A percentile compares a stretch with the other conserved stretches of the same genome.
phyloP scores from a whole-genome alignment of 306 rosid species.

The Pachyrhizus erosus region DNA sequence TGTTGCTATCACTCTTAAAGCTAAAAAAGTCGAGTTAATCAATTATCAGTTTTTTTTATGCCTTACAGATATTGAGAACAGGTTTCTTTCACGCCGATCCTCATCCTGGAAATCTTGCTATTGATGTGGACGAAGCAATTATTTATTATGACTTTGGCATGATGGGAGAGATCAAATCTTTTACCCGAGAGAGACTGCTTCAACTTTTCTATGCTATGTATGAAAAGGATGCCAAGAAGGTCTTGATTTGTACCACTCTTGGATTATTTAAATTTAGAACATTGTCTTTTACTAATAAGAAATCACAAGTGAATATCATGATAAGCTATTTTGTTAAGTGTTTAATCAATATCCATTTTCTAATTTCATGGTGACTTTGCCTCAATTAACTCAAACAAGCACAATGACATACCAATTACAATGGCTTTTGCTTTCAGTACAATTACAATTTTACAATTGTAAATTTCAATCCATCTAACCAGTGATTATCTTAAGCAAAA shows the following conservation, averaged over 20 bases:
- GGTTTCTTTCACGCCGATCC: constrained; percentile 97
- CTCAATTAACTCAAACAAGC: not conserved
- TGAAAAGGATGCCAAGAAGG: constrained; percentile 92
- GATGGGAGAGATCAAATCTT: constrained; percentile 92
- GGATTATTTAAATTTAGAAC: not conserved
- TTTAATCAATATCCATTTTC: not conserved
- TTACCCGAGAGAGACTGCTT: constrained; percentile 84
- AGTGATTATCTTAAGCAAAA: not conserved
- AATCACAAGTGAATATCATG: not conserved
- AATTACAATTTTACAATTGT: too few relatives aligned
- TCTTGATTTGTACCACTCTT: constrained; percentile 28
- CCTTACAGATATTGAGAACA: constrained; percentile 72
- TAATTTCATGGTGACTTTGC: not conserved
- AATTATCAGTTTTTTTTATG: not conserved
- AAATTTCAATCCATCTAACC: too few relatives aligned
- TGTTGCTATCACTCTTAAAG: not conserved
- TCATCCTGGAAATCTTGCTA: constrained; percentile 89
- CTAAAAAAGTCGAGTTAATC: not conserved
- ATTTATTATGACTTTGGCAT: constrained; percentile 92
- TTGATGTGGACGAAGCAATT: constrained; percentile 77
- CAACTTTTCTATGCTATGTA: constrained; percentile 82
- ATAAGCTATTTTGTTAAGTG: not conserved
- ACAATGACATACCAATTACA: not conserved
- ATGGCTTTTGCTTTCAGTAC: too few relatives aligned
- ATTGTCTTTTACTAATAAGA: not conserved